phyloP scores from a whole-genome alignment of 2,329 filamentous ascomycete genomes.

The Ophiosphaerella korrae region DNA sequence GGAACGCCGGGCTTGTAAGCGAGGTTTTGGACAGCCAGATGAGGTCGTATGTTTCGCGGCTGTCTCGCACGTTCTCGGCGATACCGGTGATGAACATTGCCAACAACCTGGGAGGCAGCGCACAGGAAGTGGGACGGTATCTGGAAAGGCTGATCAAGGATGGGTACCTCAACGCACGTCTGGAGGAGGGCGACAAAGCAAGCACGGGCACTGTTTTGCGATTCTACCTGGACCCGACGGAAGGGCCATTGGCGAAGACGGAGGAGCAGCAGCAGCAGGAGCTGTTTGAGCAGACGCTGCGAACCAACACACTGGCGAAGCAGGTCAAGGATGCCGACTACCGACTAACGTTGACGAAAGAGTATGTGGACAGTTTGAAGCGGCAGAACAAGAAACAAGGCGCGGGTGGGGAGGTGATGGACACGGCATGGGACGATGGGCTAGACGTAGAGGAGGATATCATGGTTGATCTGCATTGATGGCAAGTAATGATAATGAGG shows the following conservation, averaged over 20 bases:
- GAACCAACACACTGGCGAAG: slow-evolving; percentile 57
- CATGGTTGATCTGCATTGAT: slow-evolving; percentile 44
- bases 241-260: slow-evolving; percentile 45
- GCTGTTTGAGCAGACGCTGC: slow-evolving; percentile 56
- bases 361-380: slow-evolving; percentile 61
- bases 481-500: not conserved
- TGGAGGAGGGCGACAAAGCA: slow-evolving; percentile 51
- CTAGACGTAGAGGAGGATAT: slow-evolving; percentile 46
- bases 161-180: slow-evolving; percentile 56
- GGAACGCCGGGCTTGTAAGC: slow-evolving; percentile 71
- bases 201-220: slow-evolving; percentile 56
- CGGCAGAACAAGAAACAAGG: slow-evolving; percentile 52
- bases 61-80: slow-evolving; percentile 74
- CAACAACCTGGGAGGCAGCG: slow-evolving; percentile 55
- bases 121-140: slow-evolving; percentile 59
- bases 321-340: slow-evolving; percentile 61
- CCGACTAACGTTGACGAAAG: slow-evolving; percentile 62
- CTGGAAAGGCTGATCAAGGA: slow-evolving; percentile 59
- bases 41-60: slow-evolving; percentile 73
- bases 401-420: slow-evolving; percentile 42
- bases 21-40: slow-evolving; percentile 74
- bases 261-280: slow-evolving; percentile 50
- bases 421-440: slow-evolving; percentile 42
- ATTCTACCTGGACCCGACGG: slow-evolving; percentile 53
- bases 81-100: slow-evolving; percentile 62